Conservation (phyloP, 1,284 basidiomycete species). For the Apiotrichum montevideense region DNA sequence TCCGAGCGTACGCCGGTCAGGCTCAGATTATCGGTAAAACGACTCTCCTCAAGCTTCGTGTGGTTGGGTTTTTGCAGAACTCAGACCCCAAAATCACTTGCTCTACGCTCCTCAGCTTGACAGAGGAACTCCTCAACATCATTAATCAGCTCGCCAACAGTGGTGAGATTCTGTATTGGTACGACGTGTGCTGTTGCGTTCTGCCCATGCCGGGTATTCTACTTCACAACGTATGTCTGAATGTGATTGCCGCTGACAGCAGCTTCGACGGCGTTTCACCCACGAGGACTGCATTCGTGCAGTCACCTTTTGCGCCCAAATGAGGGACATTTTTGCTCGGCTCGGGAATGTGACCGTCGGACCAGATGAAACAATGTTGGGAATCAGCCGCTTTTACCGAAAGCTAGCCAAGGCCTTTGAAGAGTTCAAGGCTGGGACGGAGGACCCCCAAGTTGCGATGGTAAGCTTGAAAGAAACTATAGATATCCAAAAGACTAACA, state of each 20-base stretch:
- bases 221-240: constrained; percentile 8
- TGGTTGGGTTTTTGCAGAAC: constrained; percentile 1
- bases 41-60: constrained; percentile 5
- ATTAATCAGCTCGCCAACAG: neutral
- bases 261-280: neutral
- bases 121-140: constrained; percentile 8
- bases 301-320: neutral
- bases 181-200: constrained; percentile 3
- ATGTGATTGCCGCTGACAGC: too few species aligned
- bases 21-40: constrained; percentile 4
- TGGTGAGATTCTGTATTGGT: constrained; percentile 6
- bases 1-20: neutral
- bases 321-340: neutral
- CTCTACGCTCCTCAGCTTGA: neutral
- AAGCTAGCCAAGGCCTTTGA: neutral
- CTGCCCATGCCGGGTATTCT: constrained; percentile 4
- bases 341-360: neutral
- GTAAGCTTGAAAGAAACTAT: neutral
- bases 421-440: neutral
- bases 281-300: constrained; percentile 1
- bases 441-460: neutral
- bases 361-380: neutral
- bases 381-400: constrained; percentile 6
- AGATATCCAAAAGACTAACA: too few species aligned
- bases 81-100: neutral